Base-by-base conservation (phyloP, 768 basidiomycete genomes). In the Coprinellus micaceus region DNA sequence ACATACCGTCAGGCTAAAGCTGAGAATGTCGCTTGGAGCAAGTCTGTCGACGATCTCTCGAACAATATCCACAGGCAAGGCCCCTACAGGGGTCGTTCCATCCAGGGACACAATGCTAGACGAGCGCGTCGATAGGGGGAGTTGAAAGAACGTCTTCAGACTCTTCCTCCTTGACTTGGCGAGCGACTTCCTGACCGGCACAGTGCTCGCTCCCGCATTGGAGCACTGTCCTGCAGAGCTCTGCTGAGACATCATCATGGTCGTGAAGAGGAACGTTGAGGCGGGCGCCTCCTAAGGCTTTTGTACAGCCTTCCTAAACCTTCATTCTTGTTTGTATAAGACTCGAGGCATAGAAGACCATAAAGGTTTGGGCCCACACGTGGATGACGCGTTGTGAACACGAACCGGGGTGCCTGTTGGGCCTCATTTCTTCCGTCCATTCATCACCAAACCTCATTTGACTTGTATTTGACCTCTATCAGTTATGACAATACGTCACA, bases 1-100 rank as follows among this genome's bases (percentile, higher is more conserved):
- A 66, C 75, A 37, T 58, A 79, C 77, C 22, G 74, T 68, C 22
- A 78, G 58, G 60, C 75, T 77, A 61, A 77, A 66, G 58, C 55
- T 77, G 36, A 78, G 67, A 46, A 79, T 69, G 54, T 79, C 77
- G 3, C 61, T 58, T n/a, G 72, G 66, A 0, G 65, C 50, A 21
- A 79, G 59, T 0, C 71, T 60, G 47, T 72, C 67, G 5, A 67
- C 74, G 30, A 79, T 74, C 55, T 74, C 76, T 19, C 66, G 62
- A 1, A 77, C 62, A 25, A 79, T 66, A 33, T 79, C 77, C 6
- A 63, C 65, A 13, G 77, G 76, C 7, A 78, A 61, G 0, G 68
- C 71, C 28, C 70, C 69, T 25, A 64, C 64, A 26, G 62, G 44
- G 1, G 49, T 40, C 29, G 49, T 51, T 3, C 49, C 33, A n/a